Percentiles rank a stretch among this genome's conserved stretches.
Evolutionary conservation across 176 grass and related monocot genomes (phyloP).

Genomic region (Aegilops tauschii): DNA sequence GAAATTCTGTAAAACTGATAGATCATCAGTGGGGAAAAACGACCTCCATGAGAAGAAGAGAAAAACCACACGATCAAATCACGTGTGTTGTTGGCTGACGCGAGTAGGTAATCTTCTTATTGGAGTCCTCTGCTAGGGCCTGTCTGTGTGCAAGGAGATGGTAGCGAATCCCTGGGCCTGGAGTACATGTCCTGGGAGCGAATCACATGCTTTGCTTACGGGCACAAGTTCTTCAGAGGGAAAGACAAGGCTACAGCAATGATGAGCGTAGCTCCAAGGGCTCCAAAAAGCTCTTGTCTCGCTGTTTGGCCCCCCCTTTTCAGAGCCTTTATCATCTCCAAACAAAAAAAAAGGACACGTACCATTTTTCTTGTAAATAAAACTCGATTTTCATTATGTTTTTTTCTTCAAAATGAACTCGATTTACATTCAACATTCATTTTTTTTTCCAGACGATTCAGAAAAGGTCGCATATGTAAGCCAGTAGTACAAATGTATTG

Average conservation of each 20-base stretch:
- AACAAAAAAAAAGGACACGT: background rate
- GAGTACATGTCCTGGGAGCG: conserved; percentile 21
- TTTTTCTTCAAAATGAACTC: too few species aligned
- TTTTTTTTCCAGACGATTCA: background rate
- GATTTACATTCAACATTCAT: too few species aligned
- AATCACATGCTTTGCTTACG: conserved; percentile 24
- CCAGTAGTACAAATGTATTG: background rate
- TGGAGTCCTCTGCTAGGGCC: too few species aligned
- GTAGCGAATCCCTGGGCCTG: background rate
- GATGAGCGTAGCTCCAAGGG: conserved; percentile 21
- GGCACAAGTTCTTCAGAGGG: conserved; percentile 24
- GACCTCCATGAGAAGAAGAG: background rate
- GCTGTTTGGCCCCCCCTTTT: background rate
- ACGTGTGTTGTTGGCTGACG: background rate
- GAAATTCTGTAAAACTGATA: background rate
- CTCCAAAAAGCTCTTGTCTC: conserved; percentile 30
- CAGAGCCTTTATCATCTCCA: background rate
- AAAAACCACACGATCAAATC: background rate
- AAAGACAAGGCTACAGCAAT: conserved; percentile 26
- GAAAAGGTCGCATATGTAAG: background rate
- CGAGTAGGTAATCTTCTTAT: too few species aligned
- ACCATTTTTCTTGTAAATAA: background rate
- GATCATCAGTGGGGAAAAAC: too few species aligned
- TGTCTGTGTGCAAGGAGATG: background rate
- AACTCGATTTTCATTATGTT: background rate